Conservation (phyloP, 805 yeast species). For the Phaffomyces opuntiae region DNA sequence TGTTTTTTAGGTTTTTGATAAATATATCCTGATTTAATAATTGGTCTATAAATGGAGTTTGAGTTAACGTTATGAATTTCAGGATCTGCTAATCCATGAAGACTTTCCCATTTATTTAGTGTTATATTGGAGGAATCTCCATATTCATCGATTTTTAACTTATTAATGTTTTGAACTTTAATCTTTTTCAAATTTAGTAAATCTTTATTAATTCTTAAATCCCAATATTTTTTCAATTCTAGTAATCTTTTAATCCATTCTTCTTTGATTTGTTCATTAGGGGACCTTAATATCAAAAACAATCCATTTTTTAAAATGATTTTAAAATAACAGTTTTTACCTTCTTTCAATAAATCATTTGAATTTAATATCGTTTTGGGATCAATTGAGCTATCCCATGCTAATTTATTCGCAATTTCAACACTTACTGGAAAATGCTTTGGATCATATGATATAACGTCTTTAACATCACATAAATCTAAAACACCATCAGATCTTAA, state of each 20-base stretch:
- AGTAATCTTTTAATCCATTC: slow-evolving; percentile 59
- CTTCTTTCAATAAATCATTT: neutral
- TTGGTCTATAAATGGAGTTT: slow-evolving; percentile 49
- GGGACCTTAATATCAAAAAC: slow-evolving; percentile 48
- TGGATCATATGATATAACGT: slow-evolving; percentile 29
- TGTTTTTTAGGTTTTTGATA: slow-evolving; percentile 68
- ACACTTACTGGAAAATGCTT: slow-evolving; percentile 20
- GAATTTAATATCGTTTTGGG: slow-evolving; percentile 11
- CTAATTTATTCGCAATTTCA: slow-evolving; percentile 24
- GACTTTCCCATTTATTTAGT: slow-evolving; percentile 44
- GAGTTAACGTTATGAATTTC: slow-evolving; percentile 47
- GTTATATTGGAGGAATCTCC: slow-evolving; percentile 43
- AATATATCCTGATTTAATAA: slow-evolving; percentile 58
- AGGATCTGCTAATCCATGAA: slow-evolving; percentile 48
- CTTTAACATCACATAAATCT: slow-evolving; percentile 46
- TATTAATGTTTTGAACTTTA: slow-evolving; percentile 38
- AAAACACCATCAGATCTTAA: slow-evolving; percentile 53
- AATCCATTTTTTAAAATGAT: slow-evolving; percentile 42
- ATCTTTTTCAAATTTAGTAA: slow-evolving; percentile 28
- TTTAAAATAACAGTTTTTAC: slow-evolving; percentile 45
- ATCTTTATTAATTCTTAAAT: slow-evolving; percentile 34
- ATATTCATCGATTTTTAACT: slow-evolving; percentile 45
- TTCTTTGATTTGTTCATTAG: slow-evolving; percentile 39
- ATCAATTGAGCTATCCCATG: slow-evolving; percentile 23
- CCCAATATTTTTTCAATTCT: slow-evolving; percentile 54